Base-by-base conservation (phyloP, 2,329 filamentous ascomycete genomes). In the Apiospora pterosperma region DNA sequence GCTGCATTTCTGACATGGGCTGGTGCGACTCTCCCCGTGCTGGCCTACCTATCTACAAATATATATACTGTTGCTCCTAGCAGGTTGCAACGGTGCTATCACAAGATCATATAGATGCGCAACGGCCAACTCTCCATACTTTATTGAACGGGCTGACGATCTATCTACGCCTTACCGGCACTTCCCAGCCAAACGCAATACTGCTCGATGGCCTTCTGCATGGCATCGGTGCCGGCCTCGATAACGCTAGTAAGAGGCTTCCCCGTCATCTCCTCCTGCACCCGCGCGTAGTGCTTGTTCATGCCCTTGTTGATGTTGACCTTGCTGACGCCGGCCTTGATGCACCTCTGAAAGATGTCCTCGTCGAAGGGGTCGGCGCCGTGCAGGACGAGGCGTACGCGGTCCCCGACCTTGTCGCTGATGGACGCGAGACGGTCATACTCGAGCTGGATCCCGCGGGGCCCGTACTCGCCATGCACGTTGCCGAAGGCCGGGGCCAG, bases 401-500 rank as follows among this genome's bases (percentile, higher is more conserved):
- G 72, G 67, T 81, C 80, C 62, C 80, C 80, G 5, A 83, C 81
- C 7, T 75, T 75, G 60, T 71, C 70, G 69, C 80, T 78, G 69
- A 84, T 74, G 19, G 72, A 68, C 36, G 72, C 70, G 2, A 76
- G 68, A 16, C 76, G 65, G 62, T 72, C 73, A 65, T 78, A 79
- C 62, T 78, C 77, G 52, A 78, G 73, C 67, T 73, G 76, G 48
- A 76, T 75, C 36, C 76, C 76, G 14, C 77, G 72, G 6, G 76
- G 83, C 0, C 88, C 88, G 76, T 91, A 90, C 68, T 87, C 84
- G 2, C 88, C 88, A 76, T 91, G 89, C 42, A 91, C 87, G 71
- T 90, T 91, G 1, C 88, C 88, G 75, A 90, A 90, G 1, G 88
- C 88, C 2, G 89, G 89, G 4, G 88, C 89, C 10, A 91, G 76